Base-by-base conservation (phyloP, 164 flowering plant species). In the Annona cherimola region DNA sequence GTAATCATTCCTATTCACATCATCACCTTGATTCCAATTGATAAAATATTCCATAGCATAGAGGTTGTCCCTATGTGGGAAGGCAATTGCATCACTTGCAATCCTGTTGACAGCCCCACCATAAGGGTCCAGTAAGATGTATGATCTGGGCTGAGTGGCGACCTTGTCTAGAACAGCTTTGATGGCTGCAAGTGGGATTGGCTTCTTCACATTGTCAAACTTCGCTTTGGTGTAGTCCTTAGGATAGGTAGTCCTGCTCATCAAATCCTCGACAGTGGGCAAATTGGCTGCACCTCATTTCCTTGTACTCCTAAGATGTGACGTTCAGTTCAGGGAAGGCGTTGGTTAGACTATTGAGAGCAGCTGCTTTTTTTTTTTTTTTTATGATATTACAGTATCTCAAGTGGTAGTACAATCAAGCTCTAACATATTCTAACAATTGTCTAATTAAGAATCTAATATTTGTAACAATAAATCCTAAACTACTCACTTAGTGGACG, bases 31-130 rank as follows among this genome's bases (percentile, higher is more conserved):
- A 3, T 4, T 9, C 83, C 83, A 78, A 16, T 4, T 6, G 44
- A 54, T n/a, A 3, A 62, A 3, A 44, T 80, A 70, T 63, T 71
- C 63, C 3, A 80, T 75, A 12, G 18, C 67, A 54, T 11, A 72
- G 5, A 72, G 68, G 45, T 43, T 72, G 16, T 40, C 69, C 14
- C 80, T 65, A 40, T 80, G 83, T 2, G 80, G 83, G 26, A 75
- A 77, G 12, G 83, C 78, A 26, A 60, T 73, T 40, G 50, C 74
- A 42, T 63, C 44, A 14, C 67, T 70, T 9, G 72, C 20, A 59
- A 75, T 59, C 63, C 54, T 9, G 41, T 44, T 26, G 78, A 80
- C 75, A 3, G 14, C 67, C 39, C 80, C 83, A 14, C 83, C 83
- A 70, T 72, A 69, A 5, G 83, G 83, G 40, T 70, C 70, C 54